Base-by-base conservation (phyloP, 352 stramenopile species). In the Chrysophaeum taylorii region DNA sequence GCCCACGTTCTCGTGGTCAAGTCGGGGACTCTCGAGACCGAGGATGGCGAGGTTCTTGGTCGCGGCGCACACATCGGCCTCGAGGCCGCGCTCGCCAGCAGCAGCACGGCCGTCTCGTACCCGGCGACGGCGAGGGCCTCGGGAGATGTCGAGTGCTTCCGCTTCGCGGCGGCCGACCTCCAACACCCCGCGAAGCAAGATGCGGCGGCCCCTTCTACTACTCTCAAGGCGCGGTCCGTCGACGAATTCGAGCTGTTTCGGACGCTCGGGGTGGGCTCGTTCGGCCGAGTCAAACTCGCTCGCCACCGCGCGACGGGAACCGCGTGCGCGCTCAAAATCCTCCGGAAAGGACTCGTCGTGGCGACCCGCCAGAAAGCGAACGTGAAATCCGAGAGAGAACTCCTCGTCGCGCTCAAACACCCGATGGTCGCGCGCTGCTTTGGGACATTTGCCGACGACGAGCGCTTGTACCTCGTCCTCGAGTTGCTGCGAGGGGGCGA, bases 221-320 rank as follows among this genome's bases (percentile, higher is more conserved):
- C n/a, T n/a, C n/a, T n/a, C n/a, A n/a, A n/a, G n/a, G n/a, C n/a
- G n/a, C n/a, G n/a, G n/a, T n/a, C 12, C 12, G 12, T 92, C 73
- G 83, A 85, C 68, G 88, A 94, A 72, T 77, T 94, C 7, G 84
- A 91, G 41, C 87, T 89, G 73, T 85, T 93, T 62, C 86, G 84
- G 69, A 94, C 86, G 48, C 89, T 94, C 35, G 88, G 88, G 25
- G 88, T 85, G 9, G 88, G 88, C 35, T 93, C 88, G 0, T 94
- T 94, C 68, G 88, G 88, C 0, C 81, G 87, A 18, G 88, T 94
- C 25, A 79, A 89, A 25, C 82, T 94, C 31, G 86, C 93, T 15
- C 82, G 82, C 48, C 82, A 92, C 74, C 75, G 74, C 5, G 77
- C 82, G 9, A 35, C 70, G 5, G 43, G 53, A 39, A 42, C 29